Evolutionary conservation across 2,329 filamentous ascomycete genomes (phyloP), one percentile per base, ranked within the genome.

Genomic region (Aureobasidium leucospermi): DNA sequence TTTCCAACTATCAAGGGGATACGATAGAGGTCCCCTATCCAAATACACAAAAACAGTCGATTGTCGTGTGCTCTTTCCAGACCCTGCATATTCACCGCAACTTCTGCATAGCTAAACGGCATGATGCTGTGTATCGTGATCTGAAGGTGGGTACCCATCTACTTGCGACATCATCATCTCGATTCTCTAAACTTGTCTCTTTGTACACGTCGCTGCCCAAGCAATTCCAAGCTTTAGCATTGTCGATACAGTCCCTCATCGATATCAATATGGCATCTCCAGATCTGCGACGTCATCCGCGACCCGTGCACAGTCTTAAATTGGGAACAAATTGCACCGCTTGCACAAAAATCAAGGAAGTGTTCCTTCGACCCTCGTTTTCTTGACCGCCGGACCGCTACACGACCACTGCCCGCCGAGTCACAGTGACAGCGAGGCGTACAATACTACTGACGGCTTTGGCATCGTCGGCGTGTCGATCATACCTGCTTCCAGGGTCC

Each of bases 201-300:
- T 15, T n/a, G 39, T 23, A 55, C 29, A 10, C 15, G 2, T 48
- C 34, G 51, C 19, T 55, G n/a, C 38, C 38, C 51, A 55, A 55
- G 51, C 49, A 42, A 43, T 43, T 34, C 10, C 51, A 43, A 34
- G 39, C 32, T 42, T 43, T 43, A 16, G 28, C 19, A 10, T 29
- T 43, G 2, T 52, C 36, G 48, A 52, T 52, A 41, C 41, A 31
- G 9, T 52, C 11, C 38, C 32, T 51, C 29, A 52, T 41, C 36
- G 48, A 41, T 52, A 31, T 47, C 36, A 13, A 7, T 10, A 8
- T 5, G 4, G 2, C 15, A 45, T 29, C 49, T 55, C 38, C 28
- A 43, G 51, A 55, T 52, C 36, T 52, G 48, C 51, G 51, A 55
- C 51, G 51, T 55, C 51, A 55, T 55, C 5, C 19, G 2, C 8